phyloP scores from a whole-genome alignment of 495 filamentous ascomycete genomes.

The Aspergillus carlsbadensis region DNA sequence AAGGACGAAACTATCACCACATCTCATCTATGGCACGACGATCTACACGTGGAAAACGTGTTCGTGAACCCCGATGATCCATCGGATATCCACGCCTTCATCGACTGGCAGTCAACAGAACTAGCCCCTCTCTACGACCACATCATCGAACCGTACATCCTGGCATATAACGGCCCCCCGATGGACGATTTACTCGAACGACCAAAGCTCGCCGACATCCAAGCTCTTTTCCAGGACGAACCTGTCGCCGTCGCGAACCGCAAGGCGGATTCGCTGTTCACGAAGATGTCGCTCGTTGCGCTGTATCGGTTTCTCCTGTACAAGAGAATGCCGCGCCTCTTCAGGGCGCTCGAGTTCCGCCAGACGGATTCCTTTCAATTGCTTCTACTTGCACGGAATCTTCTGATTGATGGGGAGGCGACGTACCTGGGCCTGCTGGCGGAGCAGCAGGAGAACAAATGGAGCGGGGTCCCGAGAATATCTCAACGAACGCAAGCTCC shows the following conservation, averaged over 20 bases:
- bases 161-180: conserved; percentile 27
- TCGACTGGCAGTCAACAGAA: conserved; percentile 37
- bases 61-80: conserved; percentile 32
- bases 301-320: conserved; percentile 18
- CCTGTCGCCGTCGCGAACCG: no score
- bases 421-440: conserved; percentile 24
- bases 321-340: conserved; percentile 17
- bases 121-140: conserved; percentile 30
- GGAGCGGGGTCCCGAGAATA: conserved; percentile 25
- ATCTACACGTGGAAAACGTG: conserved; percentile 40
- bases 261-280: no score
- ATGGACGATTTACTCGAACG: no score
- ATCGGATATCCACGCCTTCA: conserved; percentile 29
- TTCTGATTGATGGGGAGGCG: conserved; percentile 27
- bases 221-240: no score
- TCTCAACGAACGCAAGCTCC: no score
- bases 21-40: conserved; percentile 33
- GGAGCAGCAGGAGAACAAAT: no score
- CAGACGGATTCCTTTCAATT: conserved; percentile 21
- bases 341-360: conserved; percentile 25
- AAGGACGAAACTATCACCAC: conserved; percentile 21
- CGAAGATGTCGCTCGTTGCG: conserved; percentile 19
- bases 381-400: conserved; percentile 23
- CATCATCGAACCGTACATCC: conserved; percentile 23
- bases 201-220: no score